Percentiles rank a stretch among this genome's conserved stretches.
These are phyloP conservation scores for Lipomyces lipofer DNA, from an alignment of 805 yeast genomes.

Conservation along the genomic window DNA sequence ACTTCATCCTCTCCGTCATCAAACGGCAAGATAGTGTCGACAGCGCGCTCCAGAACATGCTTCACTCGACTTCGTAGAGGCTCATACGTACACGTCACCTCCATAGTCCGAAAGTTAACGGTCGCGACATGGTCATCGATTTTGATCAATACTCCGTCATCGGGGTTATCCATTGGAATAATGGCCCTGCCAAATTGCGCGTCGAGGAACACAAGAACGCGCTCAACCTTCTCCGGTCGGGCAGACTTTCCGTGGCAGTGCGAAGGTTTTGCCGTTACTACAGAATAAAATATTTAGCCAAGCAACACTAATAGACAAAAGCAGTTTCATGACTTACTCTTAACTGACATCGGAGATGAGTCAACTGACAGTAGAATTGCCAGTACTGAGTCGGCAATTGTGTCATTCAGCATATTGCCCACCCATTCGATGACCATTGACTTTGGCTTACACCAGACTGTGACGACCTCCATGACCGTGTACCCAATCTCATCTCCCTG, in stretches of 20 bases:
- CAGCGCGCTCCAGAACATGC: conserved; percentile 74
- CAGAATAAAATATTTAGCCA: too few relatives aligned
- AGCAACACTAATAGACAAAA: conserved; percentile 30
- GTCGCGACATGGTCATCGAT: conserved; percentile 76
- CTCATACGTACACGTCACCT: conserved; percentile 70
- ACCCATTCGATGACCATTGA: conserved; percentile 82
- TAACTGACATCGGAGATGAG: conserved; percentile 92
- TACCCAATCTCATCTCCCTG: conserved; percentile 45
- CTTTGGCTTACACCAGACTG: conserved; percentile 50
- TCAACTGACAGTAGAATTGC: conserved; percentile 91
- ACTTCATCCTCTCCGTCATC: background rate
- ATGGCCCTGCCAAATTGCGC: conserved; percentile 87
- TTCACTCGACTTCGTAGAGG: conserved; percentile 80
- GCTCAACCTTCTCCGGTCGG: conserved; percentile 38
- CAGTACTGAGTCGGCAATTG: conserved; percentile 89
- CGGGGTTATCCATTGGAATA: conserved; percentile 34
- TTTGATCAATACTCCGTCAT: conserved; percentile 55
- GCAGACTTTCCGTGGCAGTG: conserved; percentile 35
- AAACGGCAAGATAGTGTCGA: conserved; percentile 75
- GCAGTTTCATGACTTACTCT: conserved; percentile 38
- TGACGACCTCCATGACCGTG: conserved; percentile 64
- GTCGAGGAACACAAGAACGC: conserved; percentile 61
- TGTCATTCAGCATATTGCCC: conserved; percentile 84
- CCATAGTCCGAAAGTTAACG: conserved; percentile 62
- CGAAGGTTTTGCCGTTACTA: conserved; percentile 21